Percentiles rank a stretch among this genome's conserved stretches.
phyloP scores from a whole-genome alignment of 352 stramenopile genomes.

The Globisporangium parvum region DNA sequence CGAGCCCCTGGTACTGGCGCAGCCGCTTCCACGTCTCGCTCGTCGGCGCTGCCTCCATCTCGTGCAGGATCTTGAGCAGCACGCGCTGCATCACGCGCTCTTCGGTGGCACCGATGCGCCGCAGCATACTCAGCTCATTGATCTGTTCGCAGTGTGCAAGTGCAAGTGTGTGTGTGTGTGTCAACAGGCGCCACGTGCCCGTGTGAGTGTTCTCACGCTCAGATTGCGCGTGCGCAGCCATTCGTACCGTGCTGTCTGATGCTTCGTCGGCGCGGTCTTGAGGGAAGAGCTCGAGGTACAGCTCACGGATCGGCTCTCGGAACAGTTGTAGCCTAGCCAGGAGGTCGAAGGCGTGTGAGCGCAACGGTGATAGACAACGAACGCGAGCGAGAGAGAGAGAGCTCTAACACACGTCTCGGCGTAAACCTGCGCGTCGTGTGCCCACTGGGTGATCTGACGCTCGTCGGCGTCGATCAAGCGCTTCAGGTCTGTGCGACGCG shows the following conservation, averaged over 20 bases:
- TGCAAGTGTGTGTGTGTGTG: too few relatives aligned
- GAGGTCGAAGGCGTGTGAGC: background rate
- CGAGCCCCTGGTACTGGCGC: conserved; percentile 37
- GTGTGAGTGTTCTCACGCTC: too few relatives aligned
- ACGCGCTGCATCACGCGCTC: conserved; percentile 64
- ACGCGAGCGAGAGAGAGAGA: background rate
- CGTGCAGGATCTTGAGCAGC: conserved; percentile 46
- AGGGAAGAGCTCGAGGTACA: conserved; percentile 46
- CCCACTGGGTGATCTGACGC: conserved; percentile 39
- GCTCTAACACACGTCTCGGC: conserved; percentile 30
- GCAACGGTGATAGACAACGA: background rate
- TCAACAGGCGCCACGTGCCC: too few relatives aligned
- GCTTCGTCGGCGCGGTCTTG: conserved; percentile 28
- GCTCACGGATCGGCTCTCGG: conserved; percentile 45
- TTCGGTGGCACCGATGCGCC: conserved; percentile 48
- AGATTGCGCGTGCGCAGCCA: background rate
- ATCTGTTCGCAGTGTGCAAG: conserved; percentile 11
- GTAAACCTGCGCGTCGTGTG: conserved; percentile 39
- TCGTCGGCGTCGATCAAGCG: conserved; percentile 41
- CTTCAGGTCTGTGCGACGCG: conserved; percentile 30
- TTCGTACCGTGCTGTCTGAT: conserved; percentile 33
- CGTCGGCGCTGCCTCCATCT: conserved; percentile 21
- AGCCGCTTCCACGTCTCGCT: conserved; percentile 48
- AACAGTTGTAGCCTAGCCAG: conserved; percentile 38
- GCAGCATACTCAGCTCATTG: conserved; percentile 34